Conservation (phyloP, 2,329 filamentous ascomycete genomes). For the Colletotrichum plurivorum region DNA sequence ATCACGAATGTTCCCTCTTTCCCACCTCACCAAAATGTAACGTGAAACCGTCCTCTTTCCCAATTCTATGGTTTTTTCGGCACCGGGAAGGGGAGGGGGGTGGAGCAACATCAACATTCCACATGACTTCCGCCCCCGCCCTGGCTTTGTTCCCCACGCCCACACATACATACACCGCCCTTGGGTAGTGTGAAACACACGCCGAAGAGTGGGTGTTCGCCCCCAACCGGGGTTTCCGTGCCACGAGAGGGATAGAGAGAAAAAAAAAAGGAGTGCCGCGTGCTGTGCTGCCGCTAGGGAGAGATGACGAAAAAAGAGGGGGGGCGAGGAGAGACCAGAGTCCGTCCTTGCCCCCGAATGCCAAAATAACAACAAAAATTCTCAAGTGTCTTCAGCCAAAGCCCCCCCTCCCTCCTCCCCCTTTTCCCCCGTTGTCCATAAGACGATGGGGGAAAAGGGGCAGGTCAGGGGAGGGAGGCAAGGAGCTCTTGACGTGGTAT, state of each 20-base stretch:
- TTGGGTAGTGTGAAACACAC: too few relatives aligned
- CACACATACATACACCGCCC: too few relatives aligned
- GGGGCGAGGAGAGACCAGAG: not conserved
- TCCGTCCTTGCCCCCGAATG: not conserved
- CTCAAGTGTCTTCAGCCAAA: conserved; percentile 23
- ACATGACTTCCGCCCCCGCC: not conserved
- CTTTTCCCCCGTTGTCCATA: not conserved
- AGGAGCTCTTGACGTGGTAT: conserved; percentile 30
- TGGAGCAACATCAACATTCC: not conserved
- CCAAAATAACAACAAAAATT: conserved; percentile 6
- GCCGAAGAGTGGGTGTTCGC: too few relatives aligned
- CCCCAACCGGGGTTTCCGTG: too few relatives aligned
- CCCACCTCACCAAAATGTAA: not conserved
- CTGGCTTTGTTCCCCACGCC: too few relatives aligned
- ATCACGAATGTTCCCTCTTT: conserved; percentile 11
- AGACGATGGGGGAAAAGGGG: not conserved
- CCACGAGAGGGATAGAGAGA: too few relatives aligned
- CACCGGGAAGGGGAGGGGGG: too few relatives aligned
- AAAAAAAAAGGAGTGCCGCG: conserved; percentile 6
- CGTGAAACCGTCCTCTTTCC: not conserved
- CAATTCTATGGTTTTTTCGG: not conserved
- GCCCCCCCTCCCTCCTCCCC: not conserved
- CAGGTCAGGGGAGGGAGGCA: not conserved
- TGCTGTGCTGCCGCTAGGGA: conserved; percentile 22
- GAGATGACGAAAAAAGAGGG: not conserved